Evolutionary conservation across 2,329 filamentous ascomycete genomes (phyloP).

Genomic region (Penicillium paneum): DNA sequence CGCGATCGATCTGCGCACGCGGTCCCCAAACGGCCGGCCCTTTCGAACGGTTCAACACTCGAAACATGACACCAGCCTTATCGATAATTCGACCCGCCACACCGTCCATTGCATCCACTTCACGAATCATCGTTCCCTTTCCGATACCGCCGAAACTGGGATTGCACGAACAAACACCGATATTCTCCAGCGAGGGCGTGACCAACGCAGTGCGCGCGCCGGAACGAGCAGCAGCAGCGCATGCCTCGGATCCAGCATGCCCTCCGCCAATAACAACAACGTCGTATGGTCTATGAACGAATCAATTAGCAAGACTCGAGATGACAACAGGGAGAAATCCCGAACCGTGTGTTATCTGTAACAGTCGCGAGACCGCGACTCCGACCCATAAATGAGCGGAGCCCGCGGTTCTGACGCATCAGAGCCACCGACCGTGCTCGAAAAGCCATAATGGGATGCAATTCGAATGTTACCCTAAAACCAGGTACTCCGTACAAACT

Average conservation of each 20-base stretch:
- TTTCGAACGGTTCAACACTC: conserved; percentile 81
- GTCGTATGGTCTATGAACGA: conserved; percentile 65
- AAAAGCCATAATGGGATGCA: conserved; percentile 34
- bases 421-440: conserved; percentile 31
- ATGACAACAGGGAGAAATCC: not conserved
- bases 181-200: conserved; percentile 81
- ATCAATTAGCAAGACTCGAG: conserved; percentile 4
- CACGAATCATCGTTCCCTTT: conserved; percentile 92
- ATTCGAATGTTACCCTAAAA: not conserved
- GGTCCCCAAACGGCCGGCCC: conserved; percentile 97
- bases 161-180: conserved; percentile 95
- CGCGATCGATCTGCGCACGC: conserved; percentile 89
- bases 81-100: conserved; percentile 85
- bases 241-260: conserved; percentile 92
- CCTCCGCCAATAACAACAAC: conserved; percentile 94
- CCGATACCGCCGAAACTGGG: conserved; percentile 98
- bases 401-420: conserved; percentile 26
- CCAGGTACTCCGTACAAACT: not conserved
- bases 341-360: conserved; percentile 37
- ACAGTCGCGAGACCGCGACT: conserved; percentile 41
- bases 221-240: conserved; percentile 80
- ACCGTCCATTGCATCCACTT: conserved; percentile 92
- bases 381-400: conserved; percentile 20
- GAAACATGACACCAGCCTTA: conserved; percentile 92
- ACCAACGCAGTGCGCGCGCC: conserved; percentile 87